phyloP scores from a whole-genome alignment of 768 basidiomycete genomes.

The Lactarius sanguifluus region DNA sequence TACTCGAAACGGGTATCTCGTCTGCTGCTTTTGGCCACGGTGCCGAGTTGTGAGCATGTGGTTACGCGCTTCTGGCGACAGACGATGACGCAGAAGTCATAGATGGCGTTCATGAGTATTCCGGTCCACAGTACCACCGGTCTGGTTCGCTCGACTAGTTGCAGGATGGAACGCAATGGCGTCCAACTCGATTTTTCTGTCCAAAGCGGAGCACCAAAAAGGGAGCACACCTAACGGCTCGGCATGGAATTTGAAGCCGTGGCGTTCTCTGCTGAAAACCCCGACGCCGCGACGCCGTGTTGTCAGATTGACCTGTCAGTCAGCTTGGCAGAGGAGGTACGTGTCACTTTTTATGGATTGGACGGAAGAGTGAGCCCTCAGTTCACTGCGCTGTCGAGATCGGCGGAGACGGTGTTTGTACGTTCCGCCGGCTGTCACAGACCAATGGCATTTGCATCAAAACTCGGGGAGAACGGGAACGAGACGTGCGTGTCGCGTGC shows the following conservation, averaged over 20 bases:
- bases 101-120: neutral
- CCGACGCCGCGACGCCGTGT: neutral
- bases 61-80: neutral
- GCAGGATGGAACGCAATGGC: neutral
- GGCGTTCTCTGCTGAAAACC: neutral
- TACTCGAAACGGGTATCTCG: conserved; percentile 2
- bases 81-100: conserved; percentile 15
- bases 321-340: neutral
- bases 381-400: neutral
- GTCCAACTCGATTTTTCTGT: neutral
- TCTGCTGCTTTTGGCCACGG: neutral
- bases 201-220: neutral
- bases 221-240: neutral
- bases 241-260: neutral
- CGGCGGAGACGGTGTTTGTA: neutral
- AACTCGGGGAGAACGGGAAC: neutral
- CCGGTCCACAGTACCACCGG: neutral
- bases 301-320: neutral
- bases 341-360: neutral
- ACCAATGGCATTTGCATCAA: neutral
- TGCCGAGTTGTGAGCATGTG: conserved; percentile 1
- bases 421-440: neutral
- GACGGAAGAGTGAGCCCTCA: neutral
- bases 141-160: neutral
- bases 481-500: neutral